These are phyloP conservation scores for Calcarisporium arbuscula DNA, from an alignment of 2,329 filamentous ascomycete species.

Conservation along the genomic window DNA sequence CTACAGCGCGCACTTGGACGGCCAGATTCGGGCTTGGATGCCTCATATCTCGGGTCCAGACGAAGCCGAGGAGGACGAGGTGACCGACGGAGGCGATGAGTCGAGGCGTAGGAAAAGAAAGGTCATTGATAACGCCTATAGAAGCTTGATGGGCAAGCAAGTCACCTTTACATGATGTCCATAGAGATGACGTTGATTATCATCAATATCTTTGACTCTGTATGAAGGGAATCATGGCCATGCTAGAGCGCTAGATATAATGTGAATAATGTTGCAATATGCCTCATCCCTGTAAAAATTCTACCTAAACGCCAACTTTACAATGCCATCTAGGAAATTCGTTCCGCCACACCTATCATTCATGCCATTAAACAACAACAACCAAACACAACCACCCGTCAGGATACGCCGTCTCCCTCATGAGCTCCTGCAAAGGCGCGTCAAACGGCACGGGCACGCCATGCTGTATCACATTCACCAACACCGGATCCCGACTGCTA, in stretches of 20 bases:
- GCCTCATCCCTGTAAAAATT: no score
- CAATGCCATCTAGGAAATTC: no score
- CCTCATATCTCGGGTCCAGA: conserved; percentile 50
- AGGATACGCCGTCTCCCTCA: conserved; percentile 75
- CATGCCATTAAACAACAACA: conserved; percentile 57
- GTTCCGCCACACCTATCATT: background rate
- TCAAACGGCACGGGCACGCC: conserved; percentile 76
- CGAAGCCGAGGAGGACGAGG: conserved; percentile 41
- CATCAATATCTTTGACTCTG: no score
- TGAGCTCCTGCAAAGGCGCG: conserved; percentile 75
- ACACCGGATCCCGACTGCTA: conserved; percentile 72
- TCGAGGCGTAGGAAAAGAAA: conserved; percentile 61
- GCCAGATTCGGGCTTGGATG: conserved; percentile 74
- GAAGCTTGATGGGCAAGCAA: conserved; percentile 65
- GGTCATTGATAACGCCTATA: conserved; percentile 73
- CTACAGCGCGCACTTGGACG: conserved; percentile 79
- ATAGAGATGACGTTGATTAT: no score
- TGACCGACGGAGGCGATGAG: conserved; percentile 34
- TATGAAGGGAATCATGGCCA: no score
- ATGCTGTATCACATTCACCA: conserved; percentile 81
- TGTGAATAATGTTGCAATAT: no score
- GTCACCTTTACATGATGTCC: conserved; percentile 61
- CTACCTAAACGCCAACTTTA: no score
- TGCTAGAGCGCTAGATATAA: no score
- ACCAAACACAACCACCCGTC: conserved; percentile 89